Evolutionary conservation across 2,329 filamentous ascomycete species (phyloP).

Genomic region (Coccinonectria pachysandricola): DNA sequence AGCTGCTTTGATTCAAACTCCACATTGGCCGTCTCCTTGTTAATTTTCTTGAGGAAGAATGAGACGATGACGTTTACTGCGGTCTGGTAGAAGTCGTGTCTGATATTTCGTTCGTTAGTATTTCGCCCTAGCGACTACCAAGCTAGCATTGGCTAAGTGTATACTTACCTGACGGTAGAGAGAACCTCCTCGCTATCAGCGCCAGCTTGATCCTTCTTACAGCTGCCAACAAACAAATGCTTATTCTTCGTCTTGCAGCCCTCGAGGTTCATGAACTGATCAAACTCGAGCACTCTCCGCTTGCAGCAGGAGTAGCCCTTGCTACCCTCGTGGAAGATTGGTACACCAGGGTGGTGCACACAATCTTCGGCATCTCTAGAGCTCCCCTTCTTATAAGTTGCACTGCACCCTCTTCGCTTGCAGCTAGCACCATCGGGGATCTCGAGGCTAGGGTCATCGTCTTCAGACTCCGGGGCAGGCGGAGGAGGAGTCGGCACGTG

Average conservation of each 20-base stretch:
- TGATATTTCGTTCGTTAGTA: conserved; percentile 6
- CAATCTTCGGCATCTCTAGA: conserved; percentile 65
- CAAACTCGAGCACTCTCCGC: conserved; percentile 86
- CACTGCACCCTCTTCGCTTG: conserved; percentile 65
- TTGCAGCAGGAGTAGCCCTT: conserved; percentile 99
- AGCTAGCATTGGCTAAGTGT: neutral
- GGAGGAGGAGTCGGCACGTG: conserved; percentile 43
- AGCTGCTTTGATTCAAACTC: conserved; percentile 55
- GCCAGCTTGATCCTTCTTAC: conserved; percentile 46
- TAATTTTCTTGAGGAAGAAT: conserved; percentile 94
- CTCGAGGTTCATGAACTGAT: conserved; percentile 93
- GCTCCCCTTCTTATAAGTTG: conserved; percentile 50
- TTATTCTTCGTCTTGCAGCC: conserved; percentile 74
- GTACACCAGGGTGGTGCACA: conserved; percentile 77
- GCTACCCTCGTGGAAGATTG: conserved; percentile 95
- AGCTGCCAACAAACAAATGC: conserved; percentile 78
- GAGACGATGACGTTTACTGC: conserved; percentile 74
- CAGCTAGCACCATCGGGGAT: conserved; percentile 69
- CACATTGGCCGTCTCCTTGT: conserved; percentile 67
- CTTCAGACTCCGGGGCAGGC: conserved; percentile 67
- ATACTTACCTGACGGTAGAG: conserved; percentile 60
- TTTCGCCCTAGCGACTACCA: too few relatives aligned
- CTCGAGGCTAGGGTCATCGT: conserved; percentile 67
- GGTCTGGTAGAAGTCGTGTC: conserved; percentile 91
- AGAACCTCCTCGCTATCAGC: conserved; percentile 60